Evolutionary conservation across 2,329 filamentous ascomycete genomes (phyloP), one percentile per base, ranked within the genome.

Genomic region (Elsinoe ampelina): DNA sequence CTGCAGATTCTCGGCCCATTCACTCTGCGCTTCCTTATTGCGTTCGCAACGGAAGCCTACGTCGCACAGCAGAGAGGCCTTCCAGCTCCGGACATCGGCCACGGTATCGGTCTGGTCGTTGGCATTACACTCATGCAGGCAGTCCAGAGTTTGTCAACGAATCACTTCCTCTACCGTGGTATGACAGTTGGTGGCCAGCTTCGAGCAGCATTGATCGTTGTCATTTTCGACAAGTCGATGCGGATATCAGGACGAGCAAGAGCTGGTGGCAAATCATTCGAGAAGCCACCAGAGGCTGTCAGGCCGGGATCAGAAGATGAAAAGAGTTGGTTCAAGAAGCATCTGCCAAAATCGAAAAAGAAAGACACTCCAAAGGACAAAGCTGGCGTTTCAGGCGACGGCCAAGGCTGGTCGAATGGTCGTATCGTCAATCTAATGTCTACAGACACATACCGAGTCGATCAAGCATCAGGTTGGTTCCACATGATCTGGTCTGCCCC

Each of bases 191-290:
- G 92, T 61, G 93, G 89, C 0, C 85, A 96, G 72, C 75, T 82
- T 6, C 81, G 92, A 67, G 89, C 85, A 1, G 86, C 89, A 0
- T 74, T 97, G 42, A 95, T 96, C 63, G 82, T 87, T 19, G 73
- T 90, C 58, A 89, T 97, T 58, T 97, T 95, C 66, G 88, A 93
- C 68, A 97, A 97, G 71, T 84, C 89, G 2, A 89, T 96, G 85
- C 84, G 84, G 52, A 80, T 97, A 13, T 96, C 91, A 0, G 89
- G 86, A 10, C 80, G 91, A 52, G 93, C 93, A 19, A 93, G 85
- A 70, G 90, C 92, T 10, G 92, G 91, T 41, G 89, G 88, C 10
- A 75, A 76, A 63, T 75, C 76, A 11, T 64, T 70, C 0, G 62
- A 68, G 51, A 64, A 66, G 7, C 72, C 70, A 36, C 68, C 75